Evolutionary conservation across 805 yeast genomes (phyloP), one percentile per base, ranked within the genome.

Genomic region (Candida pseudoglaebosa): DNA sequence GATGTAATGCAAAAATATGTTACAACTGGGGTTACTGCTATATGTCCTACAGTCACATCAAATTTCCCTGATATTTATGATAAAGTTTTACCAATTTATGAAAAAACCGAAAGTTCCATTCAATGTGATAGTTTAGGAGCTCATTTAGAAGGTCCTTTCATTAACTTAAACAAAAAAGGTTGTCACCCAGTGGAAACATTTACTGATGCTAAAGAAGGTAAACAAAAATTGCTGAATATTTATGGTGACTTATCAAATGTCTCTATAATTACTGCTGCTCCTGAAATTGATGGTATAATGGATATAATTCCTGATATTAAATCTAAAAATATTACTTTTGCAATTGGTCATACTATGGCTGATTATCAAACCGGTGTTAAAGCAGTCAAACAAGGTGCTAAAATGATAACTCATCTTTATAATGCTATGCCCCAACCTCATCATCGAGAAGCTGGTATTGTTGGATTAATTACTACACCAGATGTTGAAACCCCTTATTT

Each of bases 401-500:
- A 70, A n/a, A 76, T 77, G 81, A 62, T 77, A 40, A 77, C 83
- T 3, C 83, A 77, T 49, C 62, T 77, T 37, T 77, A 73, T 56
- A 77, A 77, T 47, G 83, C 83, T 46, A 77, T 77, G 83, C 78
- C 79, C 3, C 72, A 57, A 59, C 78, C 78, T 5, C 81, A 75
- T 48, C 82, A 77, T 49, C 60, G 83, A 47, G 75, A 76, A 37
- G 75, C 74, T 8, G 81, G 82, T 10, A 71, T 76, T 15, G 67
- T 75, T 24, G 83, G 82, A 2, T 59, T 77, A 24, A 64, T 56
- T 36, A 62, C 50, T 30, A 59, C 61, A 24, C 63, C 59, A 39
- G 52, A 39, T 55, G 43, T 53, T 4, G 29, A 38, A 13, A 47
- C 54, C 18, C 82, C 82, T 14, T 75, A 57, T 45, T 77, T 62